Base-by-base conservation (phyloP, 345 rosid genomes). In the Dimocarpus longan region DNA sequence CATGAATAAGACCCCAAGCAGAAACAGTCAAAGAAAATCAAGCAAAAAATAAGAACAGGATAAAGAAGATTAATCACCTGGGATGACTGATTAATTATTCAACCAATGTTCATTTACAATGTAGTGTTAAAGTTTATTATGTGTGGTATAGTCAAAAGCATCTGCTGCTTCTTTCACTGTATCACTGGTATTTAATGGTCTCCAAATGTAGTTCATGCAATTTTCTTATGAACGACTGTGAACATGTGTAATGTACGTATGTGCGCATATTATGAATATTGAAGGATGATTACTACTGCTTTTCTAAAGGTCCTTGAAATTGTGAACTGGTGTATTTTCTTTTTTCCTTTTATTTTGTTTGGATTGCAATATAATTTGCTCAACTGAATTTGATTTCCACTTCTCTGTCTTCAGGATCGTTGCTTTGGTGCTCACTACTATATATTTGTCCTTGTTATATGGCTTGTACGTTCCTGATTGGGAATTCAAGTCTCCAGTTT, bases 401-500 rank as follows among this genome's bases (percentile, higher is more conserved):
- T 74, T 67, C 56, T 74, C 82, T 70, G 66, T 81, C 62, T 81
- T 68, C 91, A 93, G 98, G 95, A 68, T 73, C n/a, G 67, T 87
- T 42, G 94, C 84, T 68, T 74, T 85, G 69, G 85, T 82, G 71
- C 80, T 95, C 67, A 81, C 90, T 75, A 65, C 76, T 16, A 28
- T 78, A 66, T 93, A 95, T 83, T 44, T 91, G 70, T 76, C 66
- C 19, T 86, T 91, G 77, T 76, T 87, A 71, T 92, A 95, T 39
- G 98, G 98, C 32, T 68, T 92, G 85, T 81, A 87, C 11, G 97
- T 95, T 28, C 91, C 93, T 9, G 89, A 92, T 68, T 95, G 98
- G 98, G 86, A 91, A 76, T 95, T 88, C 84, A 88, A 84, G 71
- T 74, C 89, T 81, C 91, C 94, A 32, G 74, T 24, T 60, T 88